Evolutionary conservation across 2,329 filamentous ascomycete genomes (phyloP).

Genomic region (Exophiala mesophila): DNA sequence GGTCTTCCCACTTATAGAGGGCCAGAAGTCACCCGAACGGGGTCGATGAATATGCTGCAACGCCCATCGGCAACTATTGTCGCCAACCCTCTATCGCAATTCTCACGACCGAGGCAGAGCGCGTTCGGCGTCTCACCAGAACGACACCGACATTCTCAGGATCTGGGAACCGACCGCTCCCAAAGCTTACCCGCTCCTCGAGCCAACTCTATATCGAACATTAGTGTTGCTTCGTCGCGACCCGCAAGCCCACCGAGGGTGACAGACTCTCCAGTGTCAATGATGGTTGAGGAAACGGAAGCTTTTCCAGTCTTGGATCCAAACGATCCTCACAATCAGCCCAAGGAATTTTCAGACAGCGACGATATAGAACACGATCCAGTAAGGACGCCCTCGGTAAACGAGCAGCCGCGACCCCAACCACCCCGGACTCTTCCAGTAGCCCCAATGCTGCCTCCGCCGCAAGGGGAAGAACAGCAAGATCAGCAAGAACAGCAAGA

Average conservation of each 20-base stretch:
- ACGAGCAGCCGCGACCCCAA: not conserved
- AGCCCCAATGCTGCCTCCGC: not conserved
- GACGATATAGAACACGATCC: constrained; percentile 5
- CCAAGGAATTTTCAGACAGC: constrained; percentile 14
- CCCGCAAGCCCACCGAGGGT: constrained; percentile 18
- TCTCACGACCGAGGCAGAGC: constrained; percentile 25
- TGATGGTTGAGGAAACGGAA: constrained; percentile 15
- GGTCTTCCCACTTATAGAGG: constrained; percentile 23
- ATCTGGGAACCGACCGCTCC: constrained; percentile 6
- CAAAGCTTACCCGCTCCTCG: constrained; percentile 13
- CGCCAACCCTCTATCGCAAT: constrained; percentile 25
- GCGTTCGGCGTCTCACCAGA: constrained; percentile 22
- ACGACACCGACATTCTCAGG: constrained; percentile 10
- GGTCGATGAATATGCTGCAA: constrained; percentile 25
- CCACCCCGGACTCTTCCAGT: not conserved
- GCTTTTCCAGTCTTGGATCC: constrained; percentile 16
- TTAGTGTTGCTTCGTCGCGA: constrained; percentile 15
- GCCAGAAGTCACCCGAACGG: constrained; percentile 26
- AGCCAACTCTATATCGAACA: constrained; percentile 13
- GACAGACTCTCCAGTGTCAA: constrained; percentile 24
- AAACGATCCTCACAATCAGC: constrained; percentile 22
- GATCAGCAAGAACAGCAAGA: not conserved
- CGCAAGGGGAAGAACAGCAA: not conserved
- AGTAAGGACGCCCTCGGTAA: not conserved
- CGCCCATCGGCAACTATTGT: constrained; percentile 23